Evolutionary conservation across 208 protist genomes (phyloP), one percentile per base, ranked within the genome.

Genomic region (Blastocrithidia nonstop): DNA sequence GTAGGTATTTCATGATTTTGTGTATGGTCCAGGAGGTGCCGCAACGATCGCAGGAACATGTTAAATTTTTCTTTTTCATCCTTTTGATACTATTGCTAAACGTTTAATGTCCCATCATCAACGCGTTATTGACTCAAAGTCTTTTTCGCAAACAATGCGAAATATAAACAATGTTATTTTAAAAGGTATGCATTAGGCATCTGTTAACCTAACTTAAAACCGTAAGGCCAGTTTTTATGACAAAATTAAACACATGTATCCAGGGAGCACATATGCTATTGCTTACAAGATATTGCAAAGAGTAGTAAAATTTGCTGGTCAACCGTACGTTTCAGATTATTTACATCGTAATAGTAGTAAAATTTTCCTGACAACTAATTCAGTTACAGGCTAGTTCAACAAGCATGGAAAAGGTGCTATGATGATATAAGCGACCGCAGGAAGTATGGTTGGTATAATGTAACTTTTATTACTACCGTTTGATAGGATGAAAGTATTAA

Each of bases 231-330:
- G n/a, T n/a, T n/a, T n/a, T n/a, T n/a, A n/a, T n/a, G n/a, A 53
- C 36, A 90, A 90, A 66, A 22, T 88, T 32, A n/a, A 65, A 33
- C 89, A 85, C 50, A 68, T 95, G 50, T 95, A 90, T 55, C 87
- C 87, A 2, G 87, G 87, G 43, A 84, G 74, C 39, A 43, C 69
- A 27, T 95, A 91, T 54, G 87, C 78, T 17, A 68, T 88, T 3
- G 59, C 71, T 9, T 95, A 95, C 58, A 95, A 95, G 60, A 74
- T 95, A 0, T 70, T 89, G 28, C 87, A 95, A 63, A 72, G 87
- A 15, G 74, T 90, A 20, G 91, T 87, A 71, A 95, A 95, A 63
- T 92, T 95, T 44, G 81, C 80, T 4, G 83, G 83, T 2, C 87
- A 95, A 73, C 87, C 87, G 0, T 31, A 86, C 27, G 75, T 90